Conservation (phyloP, 2,329 filamentous ascomycete genomes). For the Fusarium coffeatum region DNA sequence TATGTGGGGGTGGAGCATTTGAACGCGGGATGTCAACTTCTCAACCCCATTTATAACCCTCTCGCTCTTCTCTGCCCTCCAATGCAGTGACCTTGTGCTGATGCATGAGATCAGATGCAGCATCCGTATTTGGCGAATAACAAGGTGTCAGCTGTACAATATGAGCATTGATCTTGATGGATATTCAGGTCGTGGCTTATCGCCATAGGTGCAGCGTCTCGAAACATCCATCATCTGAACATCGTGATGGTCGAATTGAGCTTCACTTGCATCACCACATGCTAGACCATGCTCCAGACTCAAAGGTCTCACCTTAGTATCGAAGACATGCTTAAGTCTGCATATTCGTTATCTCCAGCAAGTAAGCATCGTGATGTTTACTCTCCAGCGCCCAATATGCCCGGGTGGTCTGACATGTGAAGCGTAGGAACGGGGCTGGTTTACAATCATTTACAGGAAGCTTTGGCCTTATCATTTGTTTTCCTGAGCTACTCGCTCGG, state of each 20-base stretch:
- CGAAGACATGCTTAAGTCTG: background rate
- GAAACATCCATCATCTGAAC: slow-evolving; percentile 11
- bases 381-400: background rate
- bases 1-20: slow-evolving; percentile 45
- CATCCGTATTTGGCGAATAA: slow-evolving; percentile 18
- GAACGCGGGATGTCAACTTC: slow-evolving; percentile 36
- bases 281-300: slow-evolving; percentile 8
- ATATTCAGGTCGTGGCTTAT: slow-evolving; percentile 22
- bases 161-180: slow-evolving; percentile 27
- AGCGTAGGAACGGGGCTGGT: slow-evolving; percentile 2
- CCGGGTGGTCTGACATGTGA: slow-evolving; percentile 22
- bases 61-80: slow-evolving; percentile 25
- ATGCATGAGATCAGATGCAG: slow-evolving; percentile 33
- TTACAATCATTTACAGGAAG: background rate
- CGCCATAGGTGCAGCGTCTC: slow-evolving; percentile 3
- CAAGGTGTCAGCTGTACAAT: background rate
- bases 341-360: background rate
- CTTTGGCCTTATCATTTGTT: background rate
- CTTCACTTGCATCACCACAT: slow-evolving; percentile 13
- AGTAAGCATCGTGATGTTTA: background rate
- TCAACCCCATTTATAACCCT: slow-evolving; percentile 34
- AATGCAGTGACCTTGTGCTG: slow-evolving; percentile 22
- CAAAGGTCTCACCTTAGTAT: slow-evolving; percentile 1
- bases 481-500: background rate
- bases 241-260: slow-evolving; percentile 1